Base-by-base conservation (phyloP, 2,329 filamentous ascomycete species). In the Paraconiothyrium sp. region DNA sequence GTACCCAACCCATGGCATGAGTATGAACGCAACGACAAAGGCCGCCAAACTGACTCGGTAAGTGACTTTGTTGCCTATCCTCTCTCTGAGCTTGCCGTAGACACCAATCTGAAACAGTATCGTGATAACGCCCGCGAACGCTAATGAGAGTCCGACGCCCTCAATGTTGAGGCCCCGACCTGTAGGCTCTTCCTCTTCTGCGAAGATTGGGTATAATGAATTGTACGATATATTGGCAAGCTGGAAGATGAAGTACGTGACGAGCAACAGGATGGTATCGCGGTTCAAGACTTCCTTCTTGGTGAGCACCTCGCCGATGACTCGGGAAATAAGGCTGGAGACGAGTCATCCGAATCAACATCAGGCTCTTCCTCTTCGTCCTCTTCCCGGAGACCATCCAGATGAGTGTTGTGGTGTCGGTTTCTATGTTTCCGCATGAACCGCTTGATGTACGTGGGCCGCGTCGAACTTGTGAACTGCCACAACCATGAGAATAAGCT, bases 211-310 rank as follows among this genome's bases (percentile, higher is more conserved):
- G 72, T 96, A 99, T 0, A 99, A 83, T 20, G 92, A 94, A 79
- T 97, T 97, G 85, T 94, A 99, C 3, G 93, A 93, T 67, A 97
- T 93, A 77, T 98, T 98, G 63, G 92, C 90, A 5, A 99, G 85
- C 72, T 97, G 94, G 75, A 98, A 99, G 54, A 98, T 90, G 47
- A 97, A 87, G 73, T 97, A 98, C 0, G 94, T 96, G 56, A 88
- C 77, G 6, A 99, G 86, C 0, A 99, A 85, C 2, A 96, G 82
- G 13, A 97, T 77, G 0, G 93, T 97, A 61, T 95, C 93, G 60
- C 89, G 86, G 72, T 92, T 97, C 54, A 94, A 84, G 1, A 97
- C 80, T 54, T 88, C 83, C 41, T 86, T 86, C 27, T 80, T 82
- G 1, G 83, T 82, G 11, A 89, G 79, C n/a, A 69, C 63, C 37